These are phyloP conservation scores for cucumber (Cucumis sativus) DNA, from an alignment of 306 rosid genomes.

Conservation along the genomic window DNA sequence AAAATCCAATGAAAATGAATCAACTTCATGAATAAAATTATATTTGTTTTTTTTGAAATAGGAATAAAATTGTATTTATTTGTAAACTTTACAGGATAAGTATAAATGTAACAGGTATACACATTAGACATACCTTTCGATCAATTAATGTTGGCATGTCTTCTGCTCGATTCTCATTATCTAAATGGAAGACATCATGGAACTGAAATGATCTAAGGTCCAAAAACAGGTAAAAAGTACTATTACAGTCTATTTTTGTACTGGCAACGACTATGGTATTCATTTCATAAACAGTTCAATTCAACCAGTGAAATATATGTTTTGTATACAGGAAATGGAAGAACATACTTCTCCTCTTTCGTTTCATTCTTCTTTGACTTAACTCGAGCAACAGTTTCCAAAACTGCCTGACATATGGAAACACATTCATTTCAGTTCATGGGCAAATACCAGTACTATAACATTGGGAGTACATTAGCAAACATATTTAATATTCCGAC, in stretches of 20 bases:
- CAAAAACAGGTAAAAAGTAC: conserved; percentile 16
- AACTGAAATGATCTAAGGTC: conserved; percentile 72
- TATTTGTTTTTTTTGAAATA: too few relatives aligned
- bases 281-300: conserved; percentile 12
- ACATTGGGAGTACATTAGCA: neutral
- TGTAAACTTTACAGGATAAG: neutral
- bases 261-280: neutral
- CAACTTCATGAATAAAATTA: neutral
- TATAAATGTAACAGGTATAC: conserved; percentile 7
- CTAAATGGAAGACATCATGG: conserved; percentile 84
- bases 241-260: conserved; percentile 8
- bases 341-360: conserved; percentile 81
- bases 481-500: neutral
- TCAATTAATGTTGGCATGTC: conserved; percentile 92
- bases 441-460: neutral
- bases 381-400: conserved; percentile 98
- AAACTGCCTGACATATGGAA: conserved; percentile 56
- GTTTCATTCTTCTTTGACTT: conserved; percentile 80
- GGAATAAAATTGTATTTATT: neutral
- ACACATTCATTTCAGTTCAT: conserved; percentile 2
- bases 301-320: conserved; percentile 11
- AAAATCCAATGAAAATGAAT: conserved; percentile 5
- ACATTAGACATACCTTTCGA: conserved; percentile 44
- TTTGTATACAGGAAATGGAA: neutral
- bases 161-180: conserved; percentile 75